These are phyloP conservation scores for Begonia loranthoides DNA, from an alignment of 306 rosid genomes.

Conservation along the genomic window DNA sequence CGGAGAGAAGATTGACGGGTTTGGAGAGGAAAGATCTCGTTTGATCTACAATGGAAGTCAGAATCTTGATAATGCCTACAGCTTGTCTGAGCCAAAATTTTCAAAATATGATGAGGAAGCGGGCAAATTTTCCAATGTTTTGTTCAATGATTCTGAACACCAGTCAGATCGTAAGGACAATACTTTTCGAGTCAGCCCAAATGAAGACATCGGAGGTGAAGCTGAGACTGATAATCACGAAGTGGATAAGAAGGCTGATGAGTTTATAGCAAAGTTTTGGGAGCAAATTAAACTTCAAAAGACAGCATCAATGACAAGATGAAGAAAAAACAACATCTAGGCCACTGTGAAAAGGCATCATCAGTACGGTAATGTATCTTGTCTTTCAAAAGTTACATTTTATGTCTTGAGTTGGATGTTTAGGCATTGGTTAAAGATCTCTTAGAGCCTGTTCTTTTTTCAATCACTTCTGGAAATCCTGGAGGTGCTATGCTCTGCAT, in stretches of 20 bases:
- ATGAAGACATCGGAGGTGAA: slow-evolving; percentile 33
- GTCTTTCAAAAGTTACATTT: too few relatives aligned
- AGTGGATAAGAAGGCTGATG: slow-evolving; percentile 95
- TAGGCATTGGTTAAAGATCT: too few relatives aligned
- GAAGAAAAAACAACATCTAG: slow-evolving; percentile 26
- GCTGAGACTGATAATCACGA: slow-evolving; percentile 48
- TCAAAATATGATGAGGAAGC: slow-evolving; percentile 15
- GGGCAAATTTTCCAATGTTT: slow-evolving; percentile 19
- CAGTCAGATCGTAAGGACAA: slow-evolving; percentile 25
- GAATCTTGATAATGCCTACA: slow-evolving; percentile 14
- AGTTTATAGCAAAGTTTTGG: slow-evolving; percentile 85
- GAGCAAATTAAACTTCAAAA: slow-evolving; percentile 90
- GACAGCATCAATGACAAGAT: slow-evolving; percentile 47
- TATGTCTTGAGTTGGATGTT: too few relatives aligned
- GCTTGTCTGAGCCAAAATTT: slow-evolving; percentile 21
- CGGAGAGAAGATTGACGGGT: slow-evolving; percentile 23
- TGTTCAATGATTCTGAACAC: slow-evolving; percentile 13
- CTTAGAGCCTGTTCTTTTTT: too few relatives aligned
- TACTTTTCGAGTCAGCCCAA: slow-evolving; percentile 25
- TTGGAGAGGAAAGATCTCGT: slow-evolving; percentile 24
- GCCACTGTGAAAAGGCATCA: too few relatives aligned
- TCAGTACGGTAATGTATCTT: too few relatives aligned
- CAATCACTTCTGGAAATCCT: too few relatives aligned
- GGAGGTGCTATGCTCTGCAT: too few relatives aligned
- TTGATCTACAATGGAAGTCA: slow-evolving; percentile 14